A percentile compares a stretch with the other conserved stretches of the same genome.
Evolutionary conservation across 2,329 filamentous ascomycete genomes (phyloP).

Genomic region (Diaporthe ilicicola): DNA sequence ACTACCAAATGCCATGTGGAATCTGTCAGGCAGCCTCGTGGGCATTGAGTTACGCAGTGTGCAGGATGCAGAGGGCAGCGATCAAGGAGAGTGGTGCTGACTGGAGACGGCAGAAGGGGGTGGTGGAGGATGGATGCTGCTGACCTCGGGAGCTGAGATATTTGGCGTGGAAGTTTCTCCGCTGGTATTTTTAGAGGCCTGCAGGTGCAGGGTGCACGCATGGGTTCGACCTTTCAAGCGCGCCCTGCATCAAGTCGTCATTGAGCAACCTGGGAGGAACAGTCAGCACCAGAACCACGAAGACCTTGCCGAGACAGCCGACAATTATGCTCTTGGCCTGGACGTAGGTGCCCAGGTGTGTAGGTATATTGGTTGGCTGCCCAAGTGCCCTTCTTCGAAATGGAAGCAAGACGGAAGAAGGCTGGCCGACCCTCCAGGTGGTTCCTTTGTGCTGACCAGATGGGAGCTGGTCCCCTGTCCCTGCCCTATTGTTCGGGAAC

Average conservation of each 20-base stretch:
- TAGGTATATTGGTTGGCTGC: too few species aligned
- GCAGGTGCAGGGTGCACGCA: background rate
- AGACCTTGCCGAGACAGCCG: background rate
- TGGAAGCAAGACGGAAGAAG: background rate
- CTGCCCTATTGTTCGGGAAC: background rate
- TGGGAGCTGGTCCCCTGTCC: slow-evolving; percentile 1
- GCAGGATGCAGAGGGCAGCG: background rate
- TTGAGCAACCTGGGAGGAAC: background rate
- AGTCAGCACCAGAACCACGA: background rate
- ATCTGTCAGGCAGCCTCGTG: background rate
- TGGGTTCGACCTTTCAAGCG: background rate
- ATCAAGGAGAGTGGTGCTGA: background rate
- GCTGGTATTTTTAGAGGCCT: slow-evolving; percentile 17
- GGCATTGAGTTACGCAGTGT: background rate
- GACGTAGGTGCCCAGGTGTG: too few species aligned
- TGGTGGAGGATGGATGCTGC: background rate
- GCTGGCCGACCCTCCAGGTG: background rate
- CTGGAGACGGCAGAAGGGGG: background rate
- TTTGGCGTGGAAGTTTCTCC: too few species aligned
- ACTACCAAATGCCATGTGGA: background rate
- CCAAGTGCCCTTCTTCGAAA: too few species aligned
- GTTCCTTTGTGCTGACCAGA: background rate
- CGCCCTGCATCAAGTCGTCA: background rate
- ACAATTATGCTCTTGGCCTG: too few species aligned
- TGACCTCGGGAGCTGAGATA: too few species aligned